A percentile compares a stretch with the other conserved stretches of the same genome.
phyloP scores from a whole-genome alignment of 257 asterid genomes.

The Voacanga thouarsii region DNA sequence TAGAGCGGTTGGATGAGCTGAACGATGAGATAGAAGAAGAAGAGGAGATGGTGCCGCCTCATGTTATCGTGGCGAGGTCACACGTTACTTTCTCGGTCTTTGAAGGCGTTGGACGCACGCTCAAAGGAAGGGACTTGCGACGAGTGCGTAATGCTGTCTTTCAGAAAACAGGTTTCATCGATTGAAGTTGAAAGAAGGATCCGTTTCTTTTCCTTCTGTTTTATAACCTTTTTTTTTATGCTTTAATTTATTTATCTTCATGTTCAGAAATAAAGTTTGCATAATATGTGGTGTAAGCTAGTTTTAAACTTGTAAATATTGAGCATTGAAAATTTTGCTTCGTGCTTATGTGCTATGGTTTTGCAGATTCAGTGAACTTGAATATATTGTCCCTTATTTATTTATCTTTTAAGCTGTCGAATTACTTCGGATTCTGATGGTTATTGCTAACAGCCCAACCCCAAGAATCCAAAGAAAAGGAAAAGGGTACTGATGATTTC shows the following conservation, averaged over 20 bases:
- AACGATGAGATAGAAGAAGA: slow-evolving; percentile 36
- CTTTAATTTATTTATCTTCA: background rate
- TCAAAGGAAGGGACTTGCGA: slow-evolving; percentile 80
- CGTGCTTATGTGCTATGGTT: background rate
- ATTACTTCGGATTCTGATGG: background rate
- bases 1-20: slow-evolving; percentile 40
- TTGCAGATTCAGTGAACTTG: too few species aligned
- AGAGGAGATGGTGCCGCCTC: slow-evolving; percentile 88
- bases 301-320: slow-evolving; percentile 3
- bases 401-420: background rate
- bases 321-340: background rate
- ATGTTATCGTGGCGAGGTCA: slow-evolving; percentile 83
- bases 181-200: slow-evolving; percentile 28
- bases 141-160: slow-evolving; percentile 84
- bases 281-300: background rate
- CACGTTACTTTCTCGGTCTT: slow-evolving; percentile 90
- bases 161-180: slow-evolving; percentile 87
- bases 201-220: background rate
- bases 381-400: background rate
- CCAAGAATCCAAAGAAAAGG: background rate
- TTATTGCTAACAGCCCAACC: background rate
- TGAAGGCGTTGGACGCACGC: slow-evolving; percentile 87
- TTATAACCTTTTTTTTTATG: background rate
- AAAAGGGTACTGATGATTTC: background rate
- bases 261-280: slow-evolving; percentile 7